phyloP scores from a whole-genome alignment of 495 filamentous ascomycete species.

The Neurospora terricola region DNA sequence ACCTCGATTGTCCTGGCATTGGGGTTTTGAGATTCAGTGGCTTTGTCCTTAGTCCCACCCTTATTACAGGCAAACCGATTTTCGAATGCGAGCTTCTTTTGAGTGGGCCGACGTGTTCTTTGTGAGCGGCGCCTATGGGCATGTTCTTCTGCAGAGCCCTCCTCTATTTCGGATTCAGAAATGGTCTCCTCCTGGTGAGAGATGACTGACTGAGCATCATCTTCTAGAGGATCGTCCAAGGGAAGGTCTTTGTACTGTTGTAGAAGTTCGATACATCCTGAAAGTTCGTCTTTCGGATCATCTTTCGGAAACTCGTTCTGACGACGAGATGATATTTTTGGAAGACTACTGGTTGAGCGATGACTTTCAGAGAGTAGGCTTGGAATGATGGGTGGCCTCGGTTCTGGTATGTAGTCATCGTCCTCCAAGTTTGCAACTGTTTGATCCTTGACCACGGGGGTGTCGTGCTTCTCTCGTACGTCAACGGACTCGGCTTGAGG shows the following conservation, averaged over 20 bases:
- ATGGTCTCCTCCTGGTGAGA: slow-evolving; percentile 4
- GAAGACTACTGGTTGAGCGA: not conserved
- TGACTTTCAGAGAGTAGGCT: not conserved
- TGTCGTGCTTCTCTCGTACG: not conserved
- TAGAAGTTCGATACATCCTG: slow-evolving; percentile 23
- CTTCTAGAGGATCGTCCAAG: slow-evolving; percentile 26
- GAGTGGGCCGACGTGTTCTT: not conserved
- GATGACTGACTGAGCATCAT: slow-evolving; percentile 15
- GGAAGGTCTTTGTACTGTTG: slow-evolving; percentile 29
- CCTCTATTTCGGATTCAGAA: slow-evolving; percentile 7
- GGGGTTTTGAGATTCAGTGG: slow-evolving; percentile 29
- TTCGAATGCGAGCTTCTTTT: slow-evolving; percentile 19
- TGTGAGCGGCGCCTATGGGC: slow-evolving; percentile 11
- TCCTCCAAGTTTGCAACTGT: not conserved
- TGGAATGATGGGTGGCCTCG: not conserved
- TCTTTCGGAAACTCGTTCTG: not conserved
- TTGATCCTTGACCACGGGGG: not conserved
- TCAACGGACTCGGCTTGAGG: not conserved
- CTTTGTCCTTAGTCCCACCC: slow-evolving; percentile 27
- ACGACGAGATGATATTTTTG: not conserved
- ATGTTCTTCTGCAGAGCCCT: slow-evolving; percentile 16
- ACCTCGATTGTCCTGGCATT: slow-evolving; percentile 69
- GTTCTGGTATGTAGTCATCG: not conserved
- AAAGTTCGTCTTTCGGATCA: slow-evolving; percentile 19
- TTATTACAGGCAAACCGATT: slow-evolving; percentile 35